A percentile compares a stretch with the other conserved stretches of the same genome.
Conservation (phyloP, 2,329 filamentous ascomycete genomes). For the Cercospora beticola region DNA sequence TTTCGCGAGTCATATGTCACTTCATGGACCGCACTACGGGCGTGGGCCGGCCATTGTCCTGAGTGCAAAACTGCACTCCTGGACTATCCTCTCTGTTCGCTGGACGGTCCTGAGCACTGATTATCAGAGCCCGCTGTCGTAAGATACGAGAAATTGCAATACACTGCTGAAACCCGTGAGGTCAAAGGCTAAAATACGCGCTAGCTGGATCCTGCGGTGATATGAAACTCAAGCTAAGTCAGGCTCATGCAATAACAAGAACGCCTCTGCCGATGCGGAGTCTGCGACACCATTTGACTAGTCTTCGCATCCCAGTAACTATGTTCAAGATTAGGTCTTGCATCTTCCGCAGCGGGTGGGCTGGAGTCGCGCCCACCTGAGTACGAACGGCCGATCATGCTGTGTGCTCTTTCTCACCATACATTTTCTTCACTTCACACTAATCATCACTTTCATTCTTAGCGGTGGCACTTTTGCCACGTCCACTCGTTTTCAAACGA, state of each 20-base stretch:
- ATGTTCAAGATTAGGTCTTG: background rate
- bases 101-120: background rate
- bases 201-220: background rate
- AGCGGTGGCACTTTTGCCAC: constrained; percentile 19
- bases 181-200: background rate
- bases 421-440: background rate
- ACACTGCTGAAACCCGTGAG: background rate
- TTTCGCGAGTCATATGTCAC: background rate
- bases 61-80: background rate
- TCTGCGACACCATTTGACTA: background rate
- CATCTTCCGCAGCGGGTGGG: background rate
- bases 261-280: background rate
- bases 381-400: background rate
- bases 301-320: background rate
- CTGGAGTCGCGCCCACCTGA: background rate
- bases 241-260: constrained; percentile 6
- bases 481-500: constrained; percentile 24
- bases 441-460: background rate
- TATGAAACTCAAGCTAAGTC: constrained; percentile 8
- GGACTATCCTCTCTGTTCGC: background rate
- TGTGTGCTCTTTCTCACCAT: background rate
- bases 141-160: background rate
- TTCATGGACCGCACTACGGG: background rate
- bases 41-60: background rate
- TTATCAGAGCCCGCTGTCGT: background rate